Evolutionary conservation across 805 yeast species (phyloP), one percentile per base, ranked within the genome.

Genomic region (Yarrowia sp.): DNA sequence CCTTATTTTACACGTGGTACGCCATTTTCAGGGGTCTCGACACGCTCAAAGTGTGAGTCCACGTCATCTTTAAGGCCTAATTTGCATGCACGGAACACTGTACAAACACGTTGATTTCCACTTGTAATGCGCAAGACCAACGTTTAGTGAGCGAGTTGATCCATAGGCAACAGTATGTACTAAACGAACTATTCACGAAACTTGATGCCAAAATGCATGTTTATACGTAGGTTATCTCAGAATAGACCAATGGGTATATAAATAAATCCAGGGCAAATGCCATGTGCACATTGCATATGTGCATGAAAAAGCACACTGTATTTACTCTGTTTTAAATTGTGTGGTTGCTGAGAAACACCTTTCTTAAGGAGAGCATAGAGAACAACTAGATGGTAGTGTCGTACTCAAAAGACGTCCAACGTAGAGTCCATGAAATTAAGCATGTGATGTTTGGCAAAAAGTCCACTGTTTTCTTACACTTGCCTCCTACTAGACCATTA

Each of bases 51-150:
- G 11, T 4, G 52, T 10, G 36, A 10, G 36, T 48, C 54, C 54
- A 30, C 38, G 54, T 48, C 54, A 32, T 21, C 38, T 14, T 12
- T 4, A 48, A 48, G 54, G 38, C 28, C 38, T 48, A 48, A 48
- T 30, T 32, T 48, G 26, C 38, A 48, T 48, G 54, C 54, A 48
- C 36, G 14, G 54, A 48, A 48, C 54, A 48, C 54, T 48, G 54
- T 48, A 48, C 38, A 32, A n/a, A 24, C 12, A 16, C 28, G 10
- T 22, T 17, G 12, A 14, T 24, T 22, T n/a, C 48, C 21, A 24
- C 19, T 22, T 43, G n/a, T 43, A 43, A 32, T 43, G 32, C 14
- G 32, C 3, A 6, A 24, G 30, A 14, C 19, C 14, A 14, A 9
- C 32, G 26, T 43, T 43, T 24, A 16, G 28, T 5, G 48, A 41